Conservation (phyloP, 495 filamentous ascomycete species). For the Oleoguttula mirabilis region DNA sequence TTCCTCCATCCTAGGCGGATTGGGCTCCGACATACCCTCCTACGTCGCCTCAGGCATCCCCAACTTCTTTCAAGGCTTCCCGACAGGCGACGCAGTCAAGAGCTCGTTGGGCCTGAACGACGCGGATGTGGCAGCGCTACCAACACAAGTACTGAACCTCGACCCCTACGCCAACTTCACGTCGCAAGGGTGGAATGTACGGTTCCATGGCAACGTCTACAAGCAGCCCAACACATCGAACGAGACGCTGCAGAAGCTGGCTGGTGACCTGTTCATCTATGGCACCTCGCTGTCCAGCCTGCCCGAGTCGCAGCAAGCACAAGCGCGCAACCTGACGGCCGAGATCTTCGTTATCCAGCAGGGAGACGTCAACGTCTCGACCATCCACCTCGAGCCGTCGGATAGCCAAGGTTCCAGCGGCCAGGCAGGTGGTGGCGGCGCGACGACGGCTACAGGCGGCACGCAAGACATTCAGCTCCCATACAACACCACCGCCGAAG, state of each 20-base stretch:
- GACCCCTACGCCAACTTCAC: conserved; percentile 75
- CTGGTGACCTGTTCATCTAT: conserved; percentile 57
- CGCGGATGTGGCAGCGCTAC: conserved; percentile 43
- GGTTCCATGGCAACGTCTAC: conserved; percentile 68
- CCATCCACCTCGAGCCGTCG: conserved; percentile 49
- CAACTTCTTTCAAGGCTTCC: conserved; percentile 56
- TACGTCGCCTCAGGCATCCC: conserved; percentile 52
- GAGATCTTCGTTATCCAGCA: conserved; percentile 65
- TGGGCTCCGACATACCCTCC: conserved; percentile 43
- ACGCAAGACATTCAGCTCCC: conserved; percentile 44
- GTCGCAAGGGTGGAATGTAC: conserved; percentile 59
- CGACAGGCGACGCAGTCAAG: conserved; percentile 45
- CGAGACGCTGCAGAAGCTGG: conserved; percentile 49
- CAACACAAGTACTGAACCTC: conserved; percentile 61
- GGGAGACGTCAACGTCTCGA: conserved; percentile 42
- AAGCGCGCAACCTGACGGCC: conserved; percentile 61
- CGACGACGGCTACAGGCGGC: conserved; percentile 42
- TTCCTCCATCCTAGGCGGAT: conserved; percentile 29
- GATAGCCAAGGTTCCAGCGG: conserved; percentile 37
- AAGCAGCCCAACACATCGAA: conserved; percentile 57
- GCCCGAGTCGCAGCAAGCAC: conserved; percentile 43
- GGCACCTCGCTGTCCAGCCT: conserved; percentile 44
- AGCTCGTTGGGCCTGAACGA: conserved; percentile 48
- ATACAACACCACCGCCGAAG: conserved; percentile 46
- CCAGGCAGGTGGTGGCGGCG: conserved; percentile 41